Percentiles rank a stretch among this genome's conserved stretches.
Conservation (phyloP, 2,329 filamentous ascomycete genomes). For the Penicillium crustosum region DNA sequence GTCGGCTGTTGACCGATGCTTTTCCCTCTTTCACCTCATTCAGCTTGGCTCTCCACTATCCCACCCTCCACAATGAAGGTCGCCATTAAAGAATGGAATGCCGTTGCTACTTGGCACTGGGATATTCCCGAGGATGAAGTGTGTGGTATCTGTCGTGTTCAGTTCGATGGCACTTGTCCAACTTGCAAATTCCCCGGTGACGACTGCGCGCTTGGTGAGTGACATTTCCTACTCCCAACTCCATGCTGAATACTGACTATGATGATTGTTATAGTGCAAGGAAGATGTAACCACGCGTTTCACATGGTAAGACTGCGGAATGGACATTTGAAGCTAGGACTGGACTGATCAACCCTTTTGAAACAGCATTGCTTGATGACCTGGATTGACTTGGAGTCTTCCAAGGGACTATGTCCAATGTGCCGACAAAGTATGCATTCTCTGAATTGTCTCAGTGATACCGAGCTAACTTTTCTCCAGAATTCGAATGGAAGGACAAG, state of each 20-base stretch:
- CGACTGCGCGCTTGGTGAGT: conserved; percentile 81
- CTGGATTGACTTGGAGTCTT: conserved; percentile 94
- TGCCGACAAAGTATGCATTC: conserved; percentile 77
- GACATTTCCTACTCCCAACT: conserved; percentile 33
- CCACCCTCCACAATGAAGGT: conserved; percentile 75
- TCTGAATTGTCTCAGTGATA: background rate
- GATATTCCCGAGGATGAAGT: conserved; percentile 96
- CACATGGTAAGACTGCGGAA: conserved; percentile 69
- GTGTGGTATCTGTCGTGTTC: conserved; percentile 96
- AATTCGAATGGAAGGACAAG: conserved; percentile 55
- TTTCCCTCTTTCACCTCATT: background rate
- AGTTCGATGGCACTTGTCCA: conserved; percentile 96
- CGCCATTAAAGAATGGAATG: conserved; percentile 88
- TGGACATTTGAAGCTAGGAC: conserved; percentile 6
- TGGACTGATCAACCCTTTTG: conserved; percentile 3
- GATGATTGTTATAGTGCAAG: conserved; percentile 65
- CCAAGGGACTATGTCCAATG: conserved; percentile 95
- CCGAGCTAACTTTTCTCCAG: conserved; percentile 33
- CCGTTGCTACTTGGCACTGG: conserved; percentile 96
- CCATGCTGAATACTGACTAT: conserved; percentile 9
- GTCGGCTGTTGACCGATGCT: background rate
- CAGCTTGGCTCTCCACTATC: background rate
- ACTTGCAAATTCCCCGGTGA: conserved; percentile 98
- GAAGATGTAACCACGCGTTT: conserved; percentile 96
- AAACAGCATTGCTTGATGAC: conserved; percentile 76